These are phyloP conservation scores for Pisolithus marmoratus DNA, from an alignment of 768 basidiomycete species.

Conservation along the genomic window DNA sequence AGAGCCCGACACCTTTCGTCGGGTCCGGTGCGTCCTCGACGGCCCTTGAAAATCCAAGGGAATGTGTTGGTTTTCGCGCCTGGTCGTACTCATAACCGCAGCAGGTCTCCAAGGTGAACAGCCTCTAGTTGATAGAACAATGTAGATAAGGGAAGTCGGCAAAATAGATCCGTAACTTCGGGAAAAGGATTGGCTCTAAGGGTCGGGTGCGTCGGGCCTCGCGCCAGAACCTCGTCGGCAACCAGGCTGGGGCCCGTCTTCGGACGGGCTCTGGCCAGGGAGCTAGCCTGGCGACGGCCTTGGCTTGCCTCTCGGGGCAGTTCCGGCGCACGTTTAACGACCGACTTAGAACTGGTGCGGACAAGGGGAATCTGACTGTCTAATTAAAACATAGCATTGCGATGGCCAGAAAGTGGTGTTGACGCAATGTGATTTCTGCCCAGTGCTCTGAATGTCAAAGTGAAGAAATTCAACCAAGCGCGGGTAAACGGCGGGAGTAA, in stretches of 20 bases:
- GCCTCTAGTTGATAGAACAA: constrained; percentile 78
- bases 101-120: constrained; percentile 80
- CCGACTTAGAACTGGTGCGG: constrained; percentile 72
- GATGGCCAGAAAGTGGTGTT: constrained; percentile 48
- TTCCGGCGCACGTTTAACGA: constrained; percentile 62
- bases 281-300: constrained; percentile 38
- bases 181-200: constrained; percentile 78
- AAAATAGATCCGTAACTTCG: constrained; percentile 79
- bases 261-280: constrained; percentile 45
- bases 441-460: no score
- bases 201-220: constrained; percentile 74
- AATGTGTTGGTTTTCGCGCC: constrained; percentile 61
- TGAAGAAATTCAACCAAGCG: no score
- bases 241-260: constrained; percentile 48
- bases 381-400: constrained; percentile 83
- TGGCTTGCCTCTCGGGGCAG: constrained; percentile 47
- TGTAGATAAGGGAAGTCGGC: constrained; percentile 79
- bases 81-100: constrained; percentile 76
- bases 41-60: constrained; percentile 80
- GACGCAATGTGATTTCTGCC: no score
- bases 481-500: no score
- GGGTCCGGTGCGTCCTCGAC: constrained; percentile 69
- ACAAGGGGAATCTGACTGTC: constrained; percentile 81
- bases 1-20: constrained; percentile 65
- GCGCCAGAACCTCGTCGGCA: constrained; percentile 28